Percentiles rank a stretch among this genome's conserved stretches.
phyloP scores from a whole-genome alignment of 129 eudicot species.

The Flaveria linearis region DNA sequence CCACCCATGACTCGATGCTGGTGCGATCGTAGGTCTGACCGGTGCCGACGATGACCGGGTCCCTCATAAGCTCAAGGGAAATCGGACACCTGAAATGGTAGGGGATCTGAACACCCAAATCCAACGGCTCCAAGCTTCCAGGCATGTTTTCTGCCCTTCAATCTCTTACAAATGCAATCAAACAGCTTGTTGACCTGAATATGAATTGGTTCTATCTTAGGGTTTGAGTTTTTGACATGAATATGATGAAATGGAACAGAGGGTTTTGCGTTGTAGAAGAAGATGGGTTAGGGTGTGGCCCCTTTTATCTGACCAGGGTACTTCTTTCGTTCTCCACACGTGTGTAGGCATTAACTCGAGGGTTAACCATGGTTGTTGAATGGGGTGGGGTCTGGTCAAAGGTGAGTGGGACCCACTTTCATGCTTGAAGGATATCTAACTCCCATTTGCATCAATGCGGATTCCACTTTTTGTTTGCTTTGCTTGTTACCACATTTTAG shows the following conservation, averaged over 20 bases:
- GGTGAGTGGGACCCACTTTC: conserved; percentile 40
- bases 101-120: conserved; percentile 74
- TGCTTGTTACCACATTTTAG: conserved; percentile 25
- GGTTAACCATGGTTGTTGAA: conserved; percentile 56
- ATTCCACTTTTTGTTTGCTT: conserved; percentile 29
- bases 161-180: not conserved
- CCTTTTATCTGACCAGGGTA: conserved; percentile 45
- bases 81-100: conserved; percentile 87
- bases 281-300: conserved; percentile 42
- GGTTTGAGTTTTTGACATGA: not conserved
- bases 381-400: conserved; percentile 51
- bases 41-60: conserved; percentile 82
- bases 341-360: conserved; percentile 45
- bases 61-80: conserved; percentile 77
- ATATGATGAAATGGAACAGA: conserved; percentile 1
- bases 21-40: conserved; percentile 89
- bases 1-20: conserved; percentile 88
- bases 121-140: conserved; percentile 61
- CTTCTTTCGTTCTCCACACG: conserved; percentile 62
- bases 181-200: not conserved
- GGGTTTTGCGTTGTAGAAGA: conserved; percentile 44
- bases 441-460: conserved; percentile 46
- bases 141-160: conserved; percentile 50
- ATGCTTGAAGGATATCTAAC: conserved; percentile 46
- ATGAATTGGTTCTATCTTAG: not conserved